Conservation (phyloP, 2,329 filamentous ascomycete genomes). For the Clathrospora elynae region DNA sequence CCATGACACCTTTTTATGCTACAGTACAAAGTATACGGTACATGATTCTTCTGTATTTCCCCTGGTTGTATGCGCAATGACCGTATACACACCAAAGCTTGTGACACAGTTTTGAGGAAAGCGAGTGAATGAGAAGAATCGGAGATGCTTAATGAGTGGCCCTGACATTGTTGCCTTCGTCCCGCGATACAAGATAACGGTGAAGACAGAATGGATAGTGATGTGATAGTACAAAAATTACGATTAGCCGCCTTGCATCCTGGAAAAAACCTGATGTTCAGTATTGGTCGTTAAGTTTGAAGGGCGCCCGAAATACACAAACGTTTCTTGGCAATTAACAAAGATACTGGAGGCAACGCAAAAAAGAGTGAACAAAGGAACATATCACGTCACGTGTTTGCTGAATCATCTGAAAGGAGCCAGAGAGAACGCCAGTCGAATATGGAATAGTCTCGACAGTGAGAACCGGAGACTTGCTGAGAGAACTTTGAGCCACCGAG, state of each 20-base stretch:
- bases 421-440: too few species aligned
- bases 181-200: conserved; percentile 2
- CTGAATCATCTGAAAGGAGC: background rate
- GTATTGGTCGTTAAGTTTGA: too few species aligned
- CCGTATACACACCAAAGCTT: conserved; percentile 5
- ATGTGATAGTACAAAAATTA: too few species aligned
- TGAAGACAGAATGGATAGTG: background rate
- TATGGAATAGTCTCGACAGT: background rate
- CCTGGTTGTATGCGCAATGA: conserved; percentile 1
- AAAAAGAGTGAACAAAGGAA: background rate
- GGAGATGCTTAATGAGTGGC: conserved; percentile 20
- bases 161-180: conserved; percentile 22
- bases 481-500: background rate
- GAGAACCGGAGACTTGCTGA: background rate
- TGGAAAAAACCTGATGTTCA: too few species aligned
- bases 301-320: background rate
- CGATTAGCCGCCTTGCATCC: background rate
- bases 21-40: conserved; percentile 8
- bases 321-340: background rate
- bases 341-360: background rate
- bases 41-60: conserved; percentile 6
- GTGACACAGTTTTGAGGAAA: background rate
- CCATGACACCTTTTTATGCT: conserved; percentile 4
- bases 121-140: conserved; percentile 2
- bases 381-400: background rate